These are phyloP conservation scores for Cyclostephanos tholiformis DNA, from an alignment of 108 stramenopile species.

Conservation along the genomic window DNA sequence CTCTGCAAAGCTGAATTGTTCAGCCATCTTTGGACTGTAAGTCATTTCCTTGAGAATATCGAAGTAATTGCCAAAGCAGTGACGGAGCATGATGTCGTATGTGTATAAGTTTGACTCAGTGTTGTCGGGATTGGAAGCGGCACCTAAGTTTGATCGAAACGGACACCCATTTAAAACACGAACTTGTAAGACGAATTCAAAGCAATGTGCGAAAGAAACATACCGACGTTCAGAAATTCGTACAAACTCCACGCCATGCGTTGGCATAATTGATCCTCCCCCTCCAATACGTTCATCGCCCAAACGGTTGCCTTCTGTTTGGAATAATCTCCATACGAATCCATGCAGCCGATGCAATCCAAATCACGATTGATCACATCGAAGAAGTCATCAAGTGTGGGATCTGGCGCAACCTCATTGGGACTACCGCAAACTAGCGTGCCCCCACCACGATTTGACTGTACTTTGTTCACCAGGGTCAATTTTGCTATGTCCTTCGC, in stretches of 20 bases:
- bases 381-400: constrained; percentile 47
- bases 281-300: constrained; percentile 37
- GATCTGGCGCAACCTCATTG: constrained; percentile 54
- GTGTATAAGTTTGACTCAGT: constrained; percentile 46
- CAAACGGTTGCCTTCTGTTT: constrained; percentile 47
- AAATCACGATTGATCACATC: constrained; percentile 35
- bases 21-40: constrained; percentile 58
- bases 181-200: background rate
- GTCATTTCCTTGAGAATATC: constrained; percentile 58
- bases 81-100: constrained; percentile 65
- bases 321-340: constrained; percentile 39
- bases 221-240: constrained; percentile 59
- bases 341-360: constrained; percentile 41
- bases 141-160: background rate
- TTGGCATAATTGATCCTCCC: constrained; percentile 64
- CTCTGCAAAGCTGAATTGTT: constrained; percentile 55
- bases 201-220: background rate
- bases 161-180: background rate
- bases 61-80: constrained; percentile 68
- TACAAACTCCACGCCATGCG: constrained; percentile 78
- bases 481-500: constrained; percentile 22
- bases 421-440: constrained; percentile 59
- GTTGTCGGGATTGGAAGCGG: constrained; percentile 40
- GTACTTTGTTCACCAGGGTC: constrained; percentile 21
- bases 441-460: constrained; percentile 26